phyloP scores from a whole-genome alignment of 164 flowering plant species.

The Vitis riparia region DNA sequence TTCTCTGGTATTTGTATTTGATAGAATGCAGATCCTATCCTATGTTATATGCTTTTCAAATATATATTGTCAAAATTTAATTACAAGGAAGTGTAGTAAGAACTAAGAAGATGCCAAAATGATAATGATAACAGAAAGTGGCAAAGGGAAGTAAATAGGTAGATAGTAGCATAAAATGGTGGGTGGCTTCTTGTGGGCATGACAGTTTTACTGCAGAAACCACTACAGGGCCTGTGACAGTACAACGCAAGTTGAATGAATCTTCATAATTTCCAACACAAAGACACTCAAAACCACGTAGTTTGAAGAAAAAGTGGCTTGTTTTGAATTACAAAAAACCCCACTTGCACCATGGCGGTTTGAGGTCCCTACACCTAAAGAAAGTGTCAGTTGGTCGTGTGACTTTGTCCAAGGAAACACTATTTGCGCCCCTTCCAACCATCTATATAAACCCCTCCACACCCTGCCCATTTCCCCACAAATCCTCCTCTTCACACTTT shows the following conservation, averaged over 20 bases:
- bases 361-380: conserved; percentile 13
- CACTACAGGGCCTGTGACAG: neutral
- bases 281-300: conserved; percentile 12
- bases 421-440: neutral
- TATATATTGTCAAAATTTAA: too few relatives aligned
- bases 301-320: neutral
- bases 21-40: too few relatives aligned
- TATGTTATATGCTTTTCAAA: too few relatives aligned
- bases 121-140: neutral
- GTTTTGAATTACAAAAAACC: neutral
- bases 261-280: conserved; percentile 2
- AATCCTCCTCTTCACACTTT: neutral
- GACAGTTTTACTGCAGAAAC: neutral
- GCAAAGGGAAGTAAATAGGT: neutral
- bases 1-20: too few relatives aligned
- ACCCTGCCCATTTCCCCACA: neutral
- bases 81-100: too few relatives aligned
- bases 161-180: neutral
- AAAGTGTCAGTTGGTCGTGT: conserved; percentile 5
- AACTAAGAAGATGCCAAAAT: neutral
- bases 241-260: neutral
- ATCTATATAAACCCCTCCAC: conserved; percentile 11
- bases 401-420: conserved; percentile 1
- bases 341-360: conserved; percentile 20
- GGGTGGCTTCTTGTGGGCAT: neutral